Evolutionary conservation across 1,284 basidiomycete genomes (phyloP).

Genomic region (Ceratobasidium sp.): DNA sequence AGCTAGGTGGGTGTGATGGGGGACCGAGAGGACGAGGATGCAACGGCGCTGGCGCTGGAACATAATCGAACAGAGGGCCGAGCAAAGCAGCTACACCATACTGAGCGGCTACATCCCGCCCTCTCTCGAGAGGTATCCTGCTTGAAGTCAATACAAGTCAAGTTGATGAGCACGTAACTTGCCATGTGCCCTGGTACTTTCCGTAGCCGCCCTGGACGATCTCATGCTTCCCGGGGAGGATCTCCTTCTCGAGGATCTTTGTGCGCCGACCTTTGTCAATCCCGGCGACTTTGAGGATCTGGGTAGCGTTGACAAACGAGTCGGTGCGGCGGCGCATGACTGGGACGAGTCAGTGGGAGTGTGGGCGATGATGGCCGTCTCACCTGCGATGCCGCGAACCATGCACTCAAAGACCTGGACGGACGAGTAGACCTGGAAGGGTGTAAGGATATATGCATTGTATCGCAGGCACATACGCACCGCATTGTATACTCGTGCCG

Average conservation of each 20-base stretch:
- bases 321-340: constrained; percentile 97
- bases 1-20: constrained; percentile 31
- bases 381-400: constrained; percentile 86
- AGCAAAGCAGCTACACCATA: constrained; percentile 88
- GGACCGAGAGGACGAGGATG: constrained; percentile 27
- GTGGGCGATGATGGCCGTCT: neutral
- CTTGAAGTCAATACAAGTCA: constrained; percentile 9
- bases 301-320: constrained; percentile 97
- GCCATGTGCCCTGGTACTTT: constrained; percentile 99
- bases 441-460: neutral
- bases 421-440: constrained; percentile 70
- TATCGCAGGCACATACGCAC: constrained; percentile 51
- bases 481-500: constrained; percentile 76
- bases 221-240: constrained; percentile 94
- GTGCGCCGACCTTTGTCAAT: constrained; percentile 96
- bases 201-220: constrained; percentile 99
- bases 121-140: constrained; percentile 93
- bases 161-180: constrained; percentile 49
- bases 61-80: constrained; percentile 90
- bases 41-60: constrained; percentile 62
- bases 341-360: constrained; percentile 53
- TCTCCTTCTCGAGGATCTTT: constrained; percentile 98
- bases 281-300: constrained; percentile 98
- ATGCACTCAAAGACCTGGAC: constrained; percentile 96
- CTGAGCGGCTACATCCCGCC: constrained; percentile 88